Evolutionary conservation across 345 rosid genomes (phyloP).

Genomic region (Noccaea caerulescens): DNA sequence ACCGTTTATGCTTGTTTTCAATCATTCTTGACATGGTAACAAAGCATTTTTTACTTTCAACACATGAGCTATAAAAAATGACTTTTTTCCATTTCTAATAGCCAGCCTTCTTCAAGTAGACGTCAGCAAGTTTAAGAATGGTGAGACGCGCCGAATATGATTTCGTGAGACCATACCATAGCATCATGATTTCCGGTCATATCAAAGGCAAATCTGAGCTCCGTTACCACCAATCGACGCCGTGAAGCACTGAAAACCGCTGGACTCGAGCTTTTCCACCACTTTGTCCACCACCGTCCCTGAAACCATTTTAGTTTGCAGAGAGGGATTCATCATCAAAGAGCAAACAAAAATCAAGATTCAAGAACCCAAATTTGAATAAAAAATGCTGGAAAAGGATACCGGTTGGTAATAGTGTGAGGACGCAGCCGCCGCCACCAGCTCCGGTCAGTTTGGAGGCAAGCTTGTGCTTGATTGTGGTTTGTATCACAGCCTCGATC

Average conservation of each 20-base stretch:
- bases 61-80: slow-evolving; percentile 12
- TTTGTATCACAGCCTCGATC: slow-evolving; percentile 74
- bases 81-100: not conserved
- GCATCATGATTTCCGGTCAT: slow-evolving; percentile 7
- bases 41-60: slow-evolving; percentile 39
- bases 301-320: slow-evolving; percentile 53
- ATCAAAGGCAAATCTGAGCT: slow-evolving; percentile 59
- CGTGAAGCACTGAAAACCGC: slow-evolving; percentile 82
- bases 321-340: slow-evolving; percentile 46
- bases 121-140: slow-evolving; percentile 24
- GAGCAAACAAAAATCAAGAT: slow-evolving; percentile 25
- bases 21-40: slow-evolving; percentile 27
- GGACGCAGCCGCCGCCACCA: slow-evolving; percentile 95
- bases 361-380: not conserved
- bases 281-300: slow-evolving; percentile 61
- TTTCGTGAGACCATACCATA: slow-evolving; percentile 1
- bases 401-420: slow-evolving; percentile 82
- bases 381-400: slow-evolving; percentile 50
- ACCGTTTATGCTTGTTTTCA: not conserved
- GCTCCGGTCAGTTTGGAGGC: slow-evolving; percentile 94
- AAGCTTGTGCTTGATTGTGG: slow-evolving; percentile 76
- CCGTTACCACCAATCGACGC: slow-evolving; percentile 84
- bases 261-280: slow-evolving; percentile 67
- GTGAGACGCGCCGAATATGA: slow-evolving; percentile 23
- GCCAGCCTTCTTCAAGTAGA: slow-evolving; percentile 31